Conservation (phyloP, 495 filamentous ascomycete species). For the Aspergillus wentii region DNA sequence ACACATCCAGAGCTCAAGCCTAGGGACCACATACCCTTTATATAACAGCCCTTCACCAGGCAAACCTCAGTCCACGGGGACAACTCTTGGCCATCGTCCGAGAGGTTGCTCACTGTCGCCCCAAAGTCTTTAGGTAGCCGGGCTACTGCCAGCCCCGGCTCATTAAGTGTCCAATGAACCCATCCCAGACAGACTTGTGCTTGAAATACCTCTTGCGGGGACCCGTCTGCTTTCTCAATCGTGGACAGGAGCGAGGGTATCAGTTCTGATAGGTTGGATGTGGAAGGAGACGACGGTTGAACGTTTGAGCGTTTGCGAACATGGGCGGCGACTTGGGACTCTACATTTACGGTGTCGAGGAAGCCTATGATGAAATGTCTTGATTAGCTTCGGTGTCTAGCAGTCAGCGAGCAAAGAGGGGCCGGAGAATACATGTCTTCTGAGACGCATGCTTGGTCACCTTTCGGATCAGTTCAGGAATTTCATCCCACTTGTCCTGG, state of each 20-base stretch:
- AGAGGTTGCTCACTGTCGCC: constrained; percentile 43
- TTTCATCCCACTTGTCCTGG: constrained; percentile 79
- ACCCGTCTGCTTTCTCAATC: constrained; percentile 54
- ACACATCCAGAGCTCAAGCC: not conserved
- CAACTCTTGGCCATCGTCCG: constrained; percentile 36
- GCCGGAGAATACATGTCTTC: constrained; percentile 60
- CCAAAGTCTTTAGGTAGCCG: constrained; percentile 60
- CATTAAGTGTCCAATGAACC: constrained; percentile 71
- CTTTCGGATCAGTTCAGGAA: constrained; percentile 88
- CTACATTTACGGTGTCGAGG: constrained; percentile 67
- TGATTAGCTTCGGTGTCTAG: too few species aligned
- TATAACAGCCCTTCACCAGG: constrained; percentile 68
- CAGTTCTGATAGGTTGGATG: constrained; percentile 56
- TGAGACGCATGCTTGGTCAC: constrained; percentile 89
- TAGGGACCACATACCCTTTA: constrained; percentile 50
- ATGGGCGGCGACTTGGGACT: constrained; percentile 57
- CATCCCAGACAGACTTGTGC: constrained; percentile 76
- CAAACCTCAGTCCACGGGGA: constrained; percentile 77
- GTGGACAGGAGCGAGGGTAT: constrained; percentile 56
- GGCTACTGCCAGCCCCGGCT: constrained; percentile 55
- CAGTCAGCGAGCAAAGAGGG: constrained; percentile 7
- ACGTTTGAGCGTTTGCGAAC: constrained; percentile 33
- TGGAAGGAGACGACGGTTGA: constrained; percentile 29
- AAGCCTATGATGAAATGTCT: constrained; percentile 52
- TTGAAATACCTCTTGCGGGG: constrained; percentile 69